Evolutionary conservation across 2,329 filamentous ascomycete species (phyloP).

Genomic region (Ophiostoma pallidulum): DNA sequence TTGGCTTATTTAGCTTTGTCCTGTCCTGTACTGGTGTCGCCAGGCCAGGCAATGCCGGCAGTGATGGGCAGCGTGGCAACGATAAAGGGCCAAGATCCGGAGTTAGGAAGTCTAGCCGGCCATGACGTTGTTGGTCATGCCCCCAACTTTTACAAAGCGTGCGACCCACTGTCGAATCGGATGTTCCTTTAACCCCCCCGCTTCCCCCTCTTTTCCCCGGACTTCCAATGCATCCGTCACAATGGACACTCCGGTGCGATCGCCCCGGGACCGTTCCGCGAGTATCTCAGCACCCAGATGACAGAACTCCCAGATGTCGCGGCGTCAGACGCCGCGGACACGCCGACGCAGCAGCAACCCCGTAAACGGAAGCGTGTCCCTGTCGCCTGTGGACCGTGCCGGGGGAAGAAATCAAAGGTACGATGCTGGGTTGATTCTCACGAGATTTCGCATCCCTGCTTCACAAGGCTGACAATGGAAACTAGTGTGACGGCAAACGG

Average conservation of each 20-base stretch:
- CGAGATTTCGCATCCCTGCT: neutral
- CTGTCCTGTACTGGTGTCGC: neutral
- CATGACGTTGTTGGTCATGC: neutral
- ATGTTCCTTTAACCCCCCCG: no score
- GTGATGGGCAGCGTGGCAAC: no score
- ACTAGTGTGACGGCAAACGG: constrained; percentile 11
- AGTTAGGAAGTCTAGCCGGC: neutral
- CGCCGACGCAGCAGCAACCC: neutral
- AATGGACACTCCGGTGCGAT: no score
- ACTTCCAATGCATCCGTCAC: no score
- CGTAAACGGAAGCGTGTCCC: constrained; percentile 4
- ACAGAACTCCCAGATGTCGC: neutral
- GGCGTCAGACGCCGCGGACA: neutral
- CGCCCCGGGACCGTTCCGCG: no score
- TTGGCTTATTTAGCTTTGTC: neutral
- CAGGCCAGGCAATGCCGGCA: neutral
- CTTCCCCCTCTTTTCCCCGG: no score
- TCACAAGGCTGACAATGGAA: no score
- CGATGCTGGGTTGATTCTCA: neutral
- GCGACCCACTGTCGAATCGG: no score
- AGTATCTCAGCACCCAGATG: neutral
- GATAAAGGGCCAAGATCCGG: neutral
- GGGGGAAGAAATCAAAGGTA: neutral
- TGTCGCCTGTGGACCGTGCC: constrained; percentile 1
- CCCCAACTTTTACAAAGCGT: neutral